Conservation (phyloP, 148 eudicot species). For the Silene conica region DNA sequence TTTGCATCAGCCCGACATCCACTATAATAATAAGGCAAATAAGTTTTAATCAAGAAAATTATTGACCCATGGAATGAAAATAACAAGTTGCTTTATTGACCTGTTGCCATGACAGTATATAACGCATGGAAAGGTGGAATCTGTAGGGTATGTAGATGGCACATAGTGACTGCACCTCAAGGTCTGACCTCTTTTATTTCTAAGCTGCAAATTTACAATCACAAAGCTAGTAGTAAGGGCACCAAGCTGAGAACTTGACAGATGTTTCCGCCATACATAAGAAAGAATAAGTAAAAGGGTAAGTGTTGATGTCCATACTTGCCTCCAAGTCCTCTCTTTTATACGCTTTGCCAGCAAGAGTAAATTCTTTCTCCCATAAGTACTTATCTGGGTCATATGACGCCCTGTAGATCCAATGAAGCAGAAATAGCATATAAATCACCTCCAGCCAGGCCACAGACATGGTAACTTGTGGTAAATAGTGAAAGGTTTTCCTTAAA, state of each 20-base stretch:
- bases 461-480: background rate
- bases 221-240: background rate
- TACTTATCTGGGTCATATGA: conserved; percentile 84
- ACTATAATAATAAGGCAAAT: conserved; percentile 31
- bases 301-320: conserved; percentile 52
- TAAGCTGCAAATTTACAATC: conserved; percentile 52
- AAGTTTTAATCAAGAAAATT: background rate
- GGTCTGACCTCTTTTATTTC: conserved; percentile 66
- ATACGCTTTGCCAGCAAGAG: conserved; percentile 61
- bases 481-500: background rate
- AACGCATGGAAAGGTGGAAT: conserved; percentile 77
- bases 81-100: conserved; percentile 22
- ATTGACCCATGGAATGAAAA: background rate
- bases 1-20: conserved; percentile 93
- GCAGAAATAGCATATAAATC: background rate
- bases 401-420: conserved; percentile 43
- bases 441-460: background rate
- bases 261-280: background rate
- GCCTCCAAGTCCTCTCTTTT: conserved; percentile 88
- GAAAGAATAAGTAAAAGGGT: background rate
- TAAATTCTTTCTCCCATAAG: conserved; percentile 83
- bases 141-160: conserved; percentile 59
- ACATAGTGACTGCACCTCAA: conserved; percentile 83
- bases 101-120: conserved; percentile 95
- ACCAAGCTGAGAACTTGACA: background rate